Evolutionary conservation across 2,329 filamentous ascomycete genomes (phyloP), one percentile per base, ranked within the genome.

Genomic region (Scedosporium minutisporum): DNA sequence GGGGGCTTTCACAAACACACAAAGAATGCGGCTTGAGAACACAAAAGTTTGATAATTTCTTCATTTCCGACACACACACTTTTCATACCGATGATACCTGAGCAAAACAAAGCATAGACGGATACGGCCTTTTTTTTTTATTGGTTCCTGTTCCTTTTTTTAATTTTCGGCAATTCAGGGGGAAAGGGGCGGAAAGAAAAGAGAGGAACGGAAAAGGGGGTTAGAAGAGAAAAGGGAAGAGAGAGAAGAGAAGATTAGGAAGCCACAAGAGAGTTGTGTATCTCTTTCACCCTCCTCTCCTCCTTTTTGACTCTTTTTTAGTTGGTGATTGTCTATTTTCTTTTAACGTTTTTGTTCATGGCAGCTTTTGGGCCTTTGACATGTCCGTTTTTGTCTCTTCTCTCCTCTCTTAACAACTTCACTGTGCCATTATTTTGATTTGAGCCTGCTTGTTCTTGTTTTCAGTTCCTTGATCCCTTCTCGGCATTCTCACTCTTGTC

Each of bases 401-500:
- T 38, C 33, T 38, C 33, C 33, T 38, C 51, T 48, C 23, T 55
- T 23, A 16, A 14, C 5, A 4, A 55, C n/a, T 23, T 55, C 51
- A 55, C 29, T 55, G 51, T 55, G 51, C 51, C 14, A 55, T 29
- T 55, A 55, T 55, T 38, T 14, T 12, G 21, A 23, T 23, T 41
- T 41, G 16, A 16, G 27, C 29, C n/a, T 42, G 27, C 16, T 58
- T 42, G 23, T 38, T 6, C 33, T 27, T 57, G 57, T 68, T 38
- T 12, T 12, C 33, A 3, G 33, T 38, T 38, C 33, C 33, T 38
- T 38, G 33, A 14, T 38, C 33, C 33, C 33, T 38, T 38, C 33
- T 67, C 67, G 66, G 68, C 69, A 63, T 68, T 67, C 65, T 68
- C 68, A 70, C 69, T 67, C 67, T 69, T 63, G 64, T 68, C 71